Base-by-base conservation (phyloP, 768 basidiomycete genomes). In the Boletus vinaceobasis region DNA sequence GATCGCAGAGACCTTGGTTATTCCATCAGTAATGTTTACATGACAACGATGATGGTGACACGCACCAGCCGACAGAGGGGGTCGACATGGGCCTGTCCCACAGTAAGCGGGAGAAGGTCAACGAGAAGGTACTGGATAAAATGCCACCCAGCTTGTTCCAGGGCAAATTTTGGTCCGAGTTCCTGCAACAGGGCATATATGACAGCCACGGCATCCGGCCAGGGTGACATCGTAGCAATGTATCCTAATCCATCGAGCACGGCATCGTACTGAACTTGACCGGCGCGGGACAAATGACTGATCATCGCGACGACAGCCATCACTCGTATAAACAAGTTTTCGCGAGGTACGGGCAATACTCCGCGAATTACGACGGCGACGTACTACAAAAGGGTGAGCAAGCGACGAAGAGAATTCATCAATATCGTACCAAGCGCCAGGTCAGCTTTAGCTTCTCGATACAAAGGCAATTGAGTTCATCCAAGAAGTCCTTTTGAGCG, bases 61-160 rank as follows among this genome's bases (percentile, higher is more conserved):
- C 62, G 17, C 2, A 69, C 66, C 36, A 62, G 36, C 35, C 56
- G 53, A 58, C 43, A 57, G n/a, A 64, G 46, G 17, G 61, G 56
- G 4, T 66, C 54, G 7, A 19, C 13, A 31, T 31, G 52, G 27
- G 31, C 27, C 29, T 35, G 57, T 11, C 21, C 23, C 29, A 19
- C 26, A 31, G 57, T 55, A 5, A 59, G 35, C 31, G 50, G 58
- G 3, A 27, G 11, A 21, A 60, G 46, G 15, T 55, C 50, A 23
- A 37, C 19, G 7, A 64, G 52, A 52, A 65, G 55, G 29, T 21
- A 19, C 36, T 53, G 55, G 26, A 59, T 11, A 33, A 68, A 64
- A 14, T 26, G n/a, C 56, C 47, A 56, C 15, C 56, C 59, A 29
- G 47, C 21, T 42, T 21, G 43, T 43, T 57, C 45, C 39, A 48